Percentiles rank a stretch among this genome's conserved stretches.
Conservation (phyloP, 1,284 basidiomycete genomes). For the Malassezia slooffiae region DNA sequence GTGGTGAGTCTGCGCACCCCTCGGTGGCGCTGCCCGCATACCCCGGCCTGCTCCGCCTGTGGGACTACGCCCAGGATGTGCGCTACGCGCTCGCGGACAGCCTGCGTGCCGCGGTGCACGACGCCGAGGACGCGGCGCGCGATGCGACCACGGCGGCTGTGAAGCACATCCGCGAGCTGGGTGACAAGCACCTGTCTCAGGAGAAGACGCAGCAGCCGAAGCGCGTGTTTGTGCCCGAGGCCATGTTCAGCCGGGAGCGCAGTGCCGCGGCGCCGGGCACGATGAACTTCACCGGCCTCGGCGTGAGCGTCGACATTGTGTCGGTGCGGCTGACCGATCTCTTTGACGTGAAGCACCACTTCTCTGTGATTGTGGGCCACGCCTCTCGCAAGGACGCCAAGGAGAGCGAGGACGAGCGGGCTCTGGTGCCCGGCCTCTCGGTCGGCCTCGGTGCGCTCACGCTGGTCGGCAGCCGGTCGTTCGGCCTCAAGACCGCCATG, state of each 20-base stretch:
- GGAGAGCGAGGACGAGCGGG: constrained; percentile 49
- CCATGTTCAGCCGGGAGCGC: constrained; percentile 71
- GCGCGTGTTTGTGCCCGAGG: constrained; percentile 82
- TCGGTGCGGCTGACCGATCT: constrained; percentile 58
- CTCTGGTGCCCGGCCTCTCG: constrained; percentile 25
- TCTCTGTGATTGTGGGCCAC: constrained; percentile 25
- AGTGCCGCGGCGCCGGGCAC: constrained; percentile 48
- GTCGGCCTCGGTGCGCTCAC: constrained; percentile 62
- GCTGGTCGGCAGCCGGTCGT: constrained; percentile 67
- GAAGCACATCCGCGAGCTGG: constrained; percentile 58
- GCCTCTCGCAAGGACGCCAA: constrained; percentile 44
- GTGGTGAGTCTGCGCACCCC: constrained; percentile 55
- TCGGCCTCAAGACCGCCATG: constrained; percentile 53
- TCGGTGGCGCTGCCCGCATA: constrained; percentile 56
- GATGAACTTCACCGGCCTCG: constrained; percentile 31
- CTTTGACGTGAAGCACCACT: constrained; percentile 67
- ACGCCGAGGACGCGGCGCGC: constrained; percentile 76
- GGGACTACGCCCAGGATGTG: constrained; percentile 80
- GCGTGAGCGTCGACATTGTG: constrained; percentile 28
- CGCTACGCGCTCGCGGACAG: constrained; percentile 66
- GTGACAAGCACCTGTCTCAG: constrained; percentile 65
- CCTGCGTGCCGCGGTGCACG: constrained; percentile 67
- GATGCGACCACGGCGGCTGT: constrained; percentile 61
- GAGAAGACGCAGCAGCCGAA: constrained; percentile 23
- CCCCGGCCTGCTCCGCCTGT: constrained; percentile 73